Percentiles rank a stretch among this genome's conserved stretches.
Evolutionary conservation across 148 eudicot genomes (phyloP).

Genomic region (Dysphania ambrosioides): DNA sequence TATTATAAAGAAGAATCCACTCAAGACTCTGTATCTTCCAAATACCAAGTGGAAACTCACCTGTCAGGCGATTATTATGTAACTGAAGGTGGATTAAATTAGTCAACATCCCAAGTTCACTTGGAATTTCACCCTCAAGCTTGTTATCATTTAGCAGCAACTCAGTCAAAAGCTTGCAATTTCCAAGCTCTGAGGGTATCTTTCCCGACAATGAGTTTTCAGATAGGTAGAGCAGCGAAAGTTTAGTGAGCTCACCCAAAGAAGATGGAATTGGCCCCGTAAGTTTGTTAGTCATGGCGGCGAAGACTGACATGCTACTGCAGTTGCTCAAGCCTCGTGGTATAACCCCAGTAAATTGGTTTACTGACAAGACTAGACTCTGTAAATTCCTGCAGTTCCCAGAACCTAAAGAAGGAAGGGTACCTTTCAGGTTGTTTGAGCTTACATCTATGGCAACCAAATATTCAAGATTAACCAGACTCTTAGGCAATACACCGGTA

Average conservation of each 20-base stretch:
- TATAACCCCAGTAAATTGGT: slow-evolving; percentile 44
- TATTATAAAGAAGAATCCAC: slow-evolving; percentile 43
- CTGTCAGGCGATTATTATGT: slow-evolving; percentile 47
- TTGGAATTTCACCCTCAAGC: slow-evolving; percentile 63
- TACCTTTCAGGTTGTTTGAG: slow-evolving; percentile 45
- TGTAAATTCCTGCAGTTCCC: slow-evolving; percentile 41
- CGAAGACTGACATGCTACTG: slow-evolving; percentile 36
- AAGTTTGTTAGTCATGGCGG: slow-evolving; percentile 48
- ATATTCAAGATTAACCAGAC: slow-evolving; percentile 43
- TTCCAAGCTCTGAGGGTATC: slow-evolving; percentile 74
- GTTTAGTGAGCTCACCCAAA: slow-evolving; percentile 44
- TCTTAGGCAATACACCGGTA: slow-evolving; percentile 52
- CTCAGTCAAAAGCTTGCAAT: slow-evolving; percentile 43
- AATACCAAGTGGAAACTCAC: slow-evolving; percentile 56
- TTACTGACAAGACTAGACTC: slow-evolving; percentile 45
- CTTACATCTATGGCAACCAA: slow-evolving; percentile 38
- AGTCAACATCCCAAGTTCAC: slow-evolving; percentile 52
- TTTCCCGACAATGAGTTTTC: slow-evolving; percentile 51
- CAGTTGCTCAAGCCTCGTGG: slow-evolving; percentile 59
- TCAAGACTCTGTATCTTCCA: slow-evolving; percentile 68
- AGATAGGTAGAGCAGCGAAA: slow-evolving; percentile 44
- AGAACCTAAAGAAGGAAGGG: slow-evolving; percentile 49
- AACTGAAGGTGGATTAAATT: slow-evolving; percentile 36
- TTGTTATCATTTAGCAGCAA: slow-evolving; percentile 46
- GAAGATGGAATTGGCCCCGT: slow-evolving; percentile 65